Conservation (phyloP, 345 rosid genomes). For the Euphorbia peplus region DNA sequence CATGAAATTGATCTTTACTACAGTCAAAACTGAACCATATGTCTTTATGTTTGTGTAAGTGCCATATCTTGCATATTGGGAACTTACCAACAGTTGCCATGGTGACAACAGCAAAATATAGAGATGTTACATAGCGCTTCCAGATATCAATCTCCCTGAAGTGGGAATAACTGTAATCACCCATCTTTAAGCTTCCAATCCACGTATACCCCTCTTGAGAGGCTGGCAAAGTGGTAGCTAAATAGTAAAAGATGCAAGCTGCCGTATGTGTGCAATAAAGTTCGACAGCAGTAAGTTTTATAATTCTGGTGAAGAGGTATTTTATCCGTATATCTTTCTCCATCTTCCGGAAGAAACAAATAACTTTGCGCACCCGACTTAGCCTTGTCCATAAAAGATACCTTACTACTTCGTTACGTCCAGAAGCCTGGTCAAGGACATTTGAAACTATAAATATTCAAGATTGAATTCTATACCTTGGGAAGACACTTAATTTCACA, state of each 20-base stretch:
- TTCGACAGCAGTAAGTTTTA: slow-evolving; percentile 72
- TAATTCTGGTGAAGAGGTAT: slow-evolving; percentile 66
- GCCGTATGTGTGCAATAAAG: slow-evolving; percentile 86
- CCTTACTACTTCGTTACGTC: slow-evolving; percentile 62
- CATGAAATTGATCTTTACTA: too few species aligned
- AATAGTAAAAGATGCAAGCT: slow-evolving; percentile 80
- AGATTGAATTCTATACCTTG: not conserved
- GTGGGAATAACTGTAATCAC: slow-evolving; percentile 63
- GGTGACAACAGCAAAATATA: slow-evolving; percentile 82
- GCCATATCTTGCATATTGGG: not conserved
- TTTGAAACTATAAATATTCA: not conserved
- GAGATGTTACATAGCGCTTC: slow-evolving; percentile 75
- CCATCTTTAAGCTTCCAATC: slow-evolving; percentile 86
- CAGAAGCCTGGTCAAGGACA: slow-evolving; percentile 41
- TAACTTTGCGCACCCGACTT: slow-evolving; percentile 58
- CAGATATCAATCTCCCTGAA: slow-evolving; percentile 73
- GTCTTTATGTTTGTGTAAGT: not conserved
- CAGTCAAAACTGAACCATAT: not conserved
- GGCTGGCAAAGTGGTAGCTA: slow-evolving; percentile 73
- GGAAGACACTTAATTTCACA: not conserved
- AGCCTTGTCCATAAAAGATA: slow-evolving; percentile 77
- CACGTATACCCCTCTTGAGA: slow-evolving; percentile 74
- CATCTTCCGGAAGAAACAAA: slow-evolving; percentile 46
- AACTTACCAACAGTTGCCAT: slow-evolving; percentile 89
- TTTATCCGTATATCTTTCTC: slow-evolving; percentile 79